Evolutionary conservation across 2,329 filamentous ascomycete genomes (phyloP), one percentile per base, ranked within the genome.

Genomic region (Truncatella angustata): DNA sequence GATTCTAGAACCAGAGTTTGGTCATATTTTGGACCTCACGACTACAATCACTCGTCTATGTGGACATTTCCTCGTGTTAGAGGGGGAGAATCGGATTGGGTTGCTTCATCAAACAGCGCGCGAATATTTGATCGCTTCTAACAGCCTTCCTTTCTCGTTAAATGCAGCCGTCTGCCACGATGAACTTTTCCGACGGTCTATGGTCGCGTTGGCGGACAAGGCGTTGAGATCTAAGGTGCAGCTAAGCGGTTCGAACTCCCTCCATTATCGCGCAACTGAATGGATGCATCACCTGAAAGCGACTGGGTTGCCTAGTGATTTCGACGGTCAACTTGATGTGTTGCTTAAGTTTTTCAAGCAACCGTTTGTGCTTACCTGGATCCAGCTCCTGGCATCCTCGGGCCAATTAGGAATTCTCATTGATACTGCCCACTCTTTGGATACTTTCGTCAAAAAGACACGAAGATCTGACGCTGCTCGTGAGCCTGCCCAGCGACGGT

Each of bases 81-180:
- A 56, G 11, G 34, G 32, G 5, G 9, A 50, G 4, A 40, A 52
- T 12, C 49, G 45, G 10, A 32, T 59, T 1, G 48, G 39, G 2
- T 14, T 59, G 3, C 46, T 59, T 0, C 57, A 59, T 42, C 55
- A 57, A 7, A 57, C 57, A 6, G 43, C 57, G 5, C 50, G 55
- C 4, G 57, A 57, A 35, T 59, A 59, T 23, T 40, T 59, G 18
- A 49, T 39, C 14, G 37, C 16, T 16, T 20, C 34, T 3, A 35
- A 42, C 12, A 26, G 37, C 2, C 5, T 54, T 9, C 52, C 52
- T 2, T 54, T 54, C 12, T 43, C 32, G 3, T 20, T 54, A 9
- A 24, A 23, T 23, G n/a, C 23, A 4, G 18, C n/a, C 11, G 42
- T 34, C 2, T 43, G 30, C n/a, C 47, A 54, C 23, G 26, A 47